Base-by-base conservation (phyloP, 2,329 filamentous ascomycete species). In the Beauveria sp. region DNA sequence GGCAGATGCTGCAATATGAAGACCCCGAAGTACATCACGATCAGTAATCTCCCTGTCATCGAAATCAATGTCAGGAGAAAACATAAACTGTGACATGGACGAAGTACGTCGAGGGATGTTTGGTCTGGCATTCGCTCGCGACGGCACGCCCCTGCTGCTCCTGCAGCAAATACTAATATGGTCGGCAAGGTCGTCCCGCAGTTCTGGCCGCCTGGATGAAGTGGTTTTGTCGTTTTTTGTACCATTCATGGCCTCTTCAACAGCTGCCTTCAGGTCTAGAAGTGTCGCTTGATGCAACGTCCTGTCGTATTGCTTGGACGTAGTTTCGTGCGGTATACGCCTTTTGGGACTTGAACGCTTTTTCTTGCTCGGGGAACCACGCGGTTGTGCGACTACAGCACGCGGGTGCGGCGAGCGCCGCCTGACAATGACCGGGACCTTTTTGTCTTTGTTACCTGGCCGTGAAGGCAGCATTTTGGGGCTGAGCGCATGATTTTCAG, bases 1-100 rank as follows among this genome's bases (percentile, higher is more conserved):
- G 12, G 83, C 83, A 5, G 79, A 79, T 34, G 81, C 77, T 5
- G 81, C 82, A 45, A 85, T 77, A 63, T 81, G 79, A 12, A 86
- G 71, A 0, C 83, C 83, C 56, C 77, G 75, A 54, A 85, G 75
- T 3, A 86, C 78, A 66, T 83, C 80, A 51, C 76, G 74, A 66
- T 85, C 78, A 26, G 70, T 71, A 34, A 83, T 77, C 42, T 73
- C 68, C 14, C 66, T 65, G 60, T 78, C 74, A 8, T 75, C 72
- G n/a, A 71, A 66, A 30, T 74, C 72, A 20, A 63, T 42, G 5
- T 67, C 66, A 9, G 63, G 57, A 18, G 64, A 69, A 42, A 59
- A 63, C 22, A 66, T 58, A 28, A 62, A 69, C 18, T 63, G 66
- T 42, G 62, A 66, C n/a, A 74, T 71, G 3, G 74, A 75, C 26